Evolutionary conservation across 169 alveolate species (phyloP).

Genomic region (Theileria luwenshuni): DNA sequence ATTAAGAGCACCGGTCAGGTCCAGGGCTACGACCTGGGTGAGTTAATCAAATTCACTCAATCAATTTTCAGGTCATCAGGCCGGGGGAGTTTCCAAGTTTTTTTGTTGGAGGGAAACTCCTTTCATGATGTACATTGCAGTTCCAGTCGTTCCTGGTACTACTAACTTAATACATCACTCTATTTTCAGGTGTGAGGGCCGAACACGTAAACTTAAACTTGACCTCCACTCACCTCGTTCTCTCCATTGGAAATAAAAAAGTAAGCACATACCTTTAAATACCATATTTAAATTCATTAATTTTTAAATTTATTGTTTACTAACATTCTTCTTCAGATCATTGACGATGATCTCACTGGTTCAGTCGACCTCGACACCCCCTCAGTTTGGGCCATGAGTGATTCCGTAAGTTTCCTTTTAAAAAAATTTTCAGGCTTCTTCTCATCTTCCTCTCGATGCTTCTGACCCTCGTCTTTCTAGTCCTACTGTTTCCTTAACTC

Average conservation of each 20-base stretch:
- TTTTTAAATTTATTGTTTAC: neutral
- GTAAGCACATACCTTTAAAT: conserved; percentile 13
- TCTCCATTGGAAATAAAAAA: conserved; percentile 36
- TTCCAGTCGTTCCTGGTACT: conserved; percentile 62
- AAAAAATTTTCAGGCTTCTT: conserved; percentile 33
- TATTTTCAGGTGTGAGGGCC: conserved; percentile 43
- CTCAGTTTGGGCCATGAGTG: conserved; percentile 65
- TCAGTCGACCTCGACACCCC: conserved; percentile 35
- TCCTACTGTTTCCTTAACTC: conserved; percentile 17
- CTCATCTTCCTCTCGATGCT: conserved; percentile 36
- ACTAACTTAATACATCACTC: neutral
- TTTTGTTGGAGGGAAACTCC: conserved; percentile 63
- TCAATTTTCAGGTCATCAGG: conserved; percentile 13
- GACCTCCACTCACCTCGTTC: conserved; percentile 30
- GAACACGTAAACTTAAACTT: conserved; percentile 57
- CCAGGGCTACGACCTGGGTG: conserved; percentile 62
- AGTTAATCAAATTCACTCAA: neutral
- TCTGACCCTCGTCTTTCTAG: conserved; percentile 29
- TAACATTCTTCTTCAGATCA: neutral
- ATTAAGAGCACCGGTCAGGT: conserved; percentile 63
- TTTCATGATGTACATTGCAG: conserved; percentile 56
- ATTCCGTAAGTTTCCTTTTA: conserved; percentile 23
- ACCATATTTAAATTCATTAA: neutral
- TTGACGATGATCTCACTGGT: conserved; percentile 67
- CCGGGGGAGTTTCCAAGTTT: conserved; percentile 37